Evolutionary conservation across 768 basidiomycete species (phyloP), one percentile per base, ranked within the genome.

Genomic region (Tricholoma bakamatsutake): DNA sequence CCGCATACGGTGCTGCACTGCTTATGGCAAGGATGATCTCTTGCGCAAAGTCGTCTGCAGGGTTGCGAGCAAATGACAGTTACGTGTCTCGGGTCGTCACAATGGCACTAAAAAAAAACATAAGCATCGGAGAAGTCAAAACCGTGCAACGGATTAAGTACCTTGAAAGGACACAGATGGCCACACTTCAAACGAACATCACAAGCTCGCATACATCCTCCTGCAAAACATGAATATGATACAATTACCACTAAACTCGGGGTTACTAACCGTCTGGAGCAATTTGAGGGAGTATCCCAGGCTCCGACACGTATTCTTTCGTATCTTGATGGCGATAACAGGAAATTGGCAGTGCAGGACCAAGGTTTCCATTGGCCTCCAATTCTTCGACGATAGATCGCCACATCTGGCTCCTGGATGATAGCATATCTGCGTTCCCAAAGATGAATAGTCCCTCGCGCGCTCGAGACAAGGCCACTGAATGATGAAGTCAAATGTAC

Each of bases 391-490:
- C 67, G 12, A 88, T 73, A 0, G 65, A 69, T 0, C 64, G 66
- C 89, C 88, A 90, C 69, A 84, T 85, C 9, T 64, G 50, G 56
- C 79, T 82, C 54, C 69, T 73, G 13, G 73, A 68, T 4, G 77
- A 69, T 42, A 88, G 64, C 40, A 82, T 79, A 0, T 74, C 65
- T 0, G 84, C 80, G 52, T 89, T 88, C 21, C 90, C 89, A 3
- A 91, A 68, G 31, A 92, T 80, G 62, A 77, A 90, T 1, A 92
- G 70, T 4, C 89, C 89, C 57, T 91, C 81, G 49, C 81, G 78
- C 4, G 89, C 88, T 18, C 89, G 77, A 18, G 88, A 89, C 4
- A 91, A 66, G 0, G 90, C 87, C 40, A 90, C 89, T 78, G 17
- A 18, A 31, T 18, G 52, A 55, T 50, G 34, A 35, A 9, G 54